Base-by-base conservation (phyloP, 805 yeast species). In the Yamadazyma insecticola region DNA sequence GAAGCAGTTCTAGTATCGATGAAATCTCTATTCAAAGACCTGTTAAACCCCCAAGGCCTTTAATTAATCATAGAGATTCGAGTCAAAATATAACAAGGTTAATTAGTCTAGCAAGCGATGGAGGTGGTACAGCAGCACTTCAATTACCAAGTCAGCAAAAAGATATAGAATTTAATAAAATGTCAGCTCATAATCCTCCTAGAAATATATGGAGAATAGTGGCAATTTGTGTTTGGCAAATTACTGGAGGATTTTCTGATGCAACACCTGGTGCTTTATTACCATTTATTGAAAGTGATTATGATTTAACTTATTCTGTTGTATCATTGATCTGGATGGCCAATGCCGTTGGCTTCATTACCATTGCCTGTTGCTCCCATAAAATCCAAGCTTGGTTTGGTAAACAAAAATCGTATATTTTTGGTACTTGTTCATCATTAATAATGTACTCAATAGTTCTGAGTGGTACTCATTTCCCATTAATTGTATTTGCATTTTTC, bases 211-310 rank as follows among this genome's bases (percentile, higher is more conserved):
- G 62, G 56, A 51, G 81, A 34, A 49, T 72, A 4, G 32, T 60
- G 8, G 54, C 73, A 7, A 47, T 60, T 9, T 52, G 69, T 19
- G 4, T 50, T 4, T 73, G 74, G 72, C 48, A 53, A 7, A 50
- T 68, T 24, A 41, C 60, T 2, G 40, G 48, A 8, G 81, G 81
- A 1, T 49, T 72, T 41, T 47, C 66, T 16, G 83, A 77, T 45
- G 77, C 77, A 35, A 73, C 76, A 10, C 72, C 78, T 1, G 83
- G 82, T 36, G 78, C 81, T 0, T 50, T 77, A n/a, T 51, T 77
- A 30, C 80, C 79, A 5, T 53, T 57, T 25, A 70, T 77, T 23
- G 81, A 77, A 41, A 47, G 33, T 4, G 60, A 67, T 45, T 77
- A 74, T 45, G 32, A 45, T 21, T 60, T 76, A 32, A 55, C 55